Evolutionary conservation across 169 alveolate genomes (phyloP).

Genomic region (Eimeria nieschulzi): DNA sequence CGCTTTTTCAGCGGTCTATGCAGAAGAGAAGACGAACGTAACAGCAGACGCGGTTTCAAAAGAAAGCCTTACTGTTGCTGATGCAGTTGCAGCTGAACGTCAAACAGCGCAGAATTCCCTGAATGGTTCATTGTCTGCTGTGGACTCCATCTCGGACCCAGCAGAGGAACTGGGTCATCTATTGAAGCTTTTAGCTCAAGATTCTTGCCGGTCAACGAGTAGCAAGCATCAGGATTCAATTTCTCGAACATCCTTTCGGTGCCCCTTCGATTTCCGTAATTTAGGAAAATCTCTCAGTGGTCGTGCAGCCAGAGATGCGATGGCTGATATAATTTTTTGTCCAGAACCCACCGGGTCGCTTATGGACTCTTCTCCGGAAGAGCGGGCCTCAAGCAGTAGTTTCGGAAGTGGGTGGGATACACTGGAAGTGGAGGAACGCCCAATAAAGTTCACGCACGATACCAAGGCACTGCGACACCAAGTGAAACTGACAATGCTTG

Average conservation of each 20-base stretch:
- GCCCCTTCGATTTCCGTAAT: not conserved
- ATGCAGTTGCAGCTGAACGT: too few relatives aligned
- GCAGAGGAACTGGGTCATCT: not conserved
- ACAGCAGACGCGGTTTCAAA: not conserved
- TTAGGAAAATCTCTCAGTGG: not conserved
- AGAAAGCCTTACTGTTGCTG: not conserved
- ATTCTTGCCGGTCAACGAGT: not conserved
- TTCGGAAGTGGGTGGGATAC: not conserved
- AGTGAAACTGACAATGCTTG: slow-evolving; percentile 14
- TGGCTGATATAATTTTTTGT: not conserved
- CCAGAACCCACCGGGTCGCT: not conserved
- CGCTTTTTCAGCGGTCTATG: too few relatives aligned
- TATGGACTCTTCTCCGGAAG: too few relatives aligned
- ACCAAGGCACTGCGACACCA: not conserved
- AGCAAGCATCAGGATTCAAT: not conserved
- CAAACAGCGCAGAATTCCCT: too few relatives aligned
- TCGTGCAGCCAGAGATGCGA: not conserved
- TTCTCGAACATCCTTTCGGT: not conserved
- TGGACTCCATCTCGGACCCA: not conserved
- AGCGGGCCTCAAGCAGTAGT: too few relatives aligned
- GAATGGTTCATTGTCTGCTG: not conserved
- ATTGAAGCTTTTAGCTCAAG: not conserved
- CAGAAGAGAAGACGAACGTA: too few relatives aligned
- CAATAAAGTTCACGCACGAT: not conserved
- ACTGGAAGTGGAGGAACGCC: not conserved